Evolutionary conservation across 2,329 filamentous ascomycete genomes (phyloP).

Genomic region (Ceratocystis harringtonii): DNA sequence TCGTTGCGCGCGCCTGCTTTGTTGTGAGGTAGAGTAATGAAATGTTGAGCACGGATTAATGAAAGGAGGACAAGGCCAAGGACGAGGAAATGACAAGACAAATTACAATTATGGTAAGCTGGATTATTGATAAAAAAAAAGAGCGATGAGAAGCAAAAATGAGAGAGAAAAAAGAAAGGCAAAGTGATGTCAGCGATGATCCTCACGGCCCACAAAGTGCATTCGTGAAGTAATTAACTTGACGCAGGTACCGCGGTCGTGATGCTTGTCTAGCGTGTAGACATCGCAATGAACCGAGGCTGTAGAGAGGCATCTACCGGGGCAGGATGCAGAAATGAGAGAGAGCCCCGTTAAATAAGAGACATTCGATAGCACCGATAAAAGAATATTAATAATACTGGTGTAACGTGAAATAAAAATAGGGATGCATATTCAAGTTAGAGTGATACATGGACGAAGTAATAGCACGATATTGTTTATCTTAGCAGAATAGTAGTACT

Average conservation of each 20-base stretch:
- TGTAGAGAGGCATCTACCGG: background rate
- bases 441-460: background rate
- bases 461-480: background rate
- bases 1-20: background rate
- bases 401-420: background rate
- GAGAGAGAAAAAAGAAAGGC: background rate
- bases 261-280: constrained; percentile 1
- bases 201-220: background rate
- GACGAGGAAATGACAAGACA: background rate
- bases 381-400: background rate
- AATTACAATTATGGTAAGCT: background rate
- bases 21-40: background rate
- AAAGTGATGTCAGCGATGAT: background rate
- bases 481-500: background rate
- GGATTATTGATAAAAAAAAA: background rate
- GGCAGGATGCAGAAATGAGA: constrained; percentile 4
- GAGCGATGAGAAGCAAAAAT: background rate
- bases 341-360: background rate
- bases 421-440: background rate
- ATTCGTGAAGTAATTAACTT: background rate
- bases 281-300: constrained; percentile 16
- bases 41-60: background rate
- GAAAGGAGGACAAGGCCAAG: background rate
- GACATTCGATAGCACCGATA: background rate
- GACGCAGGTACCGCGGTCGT: background rate